Percentiles rank a stretch among this genome's conserved stretches.
phyloP scores from a whole-genome alignment of 139 green algal species.

The Chlorella ohadii region DNA sequence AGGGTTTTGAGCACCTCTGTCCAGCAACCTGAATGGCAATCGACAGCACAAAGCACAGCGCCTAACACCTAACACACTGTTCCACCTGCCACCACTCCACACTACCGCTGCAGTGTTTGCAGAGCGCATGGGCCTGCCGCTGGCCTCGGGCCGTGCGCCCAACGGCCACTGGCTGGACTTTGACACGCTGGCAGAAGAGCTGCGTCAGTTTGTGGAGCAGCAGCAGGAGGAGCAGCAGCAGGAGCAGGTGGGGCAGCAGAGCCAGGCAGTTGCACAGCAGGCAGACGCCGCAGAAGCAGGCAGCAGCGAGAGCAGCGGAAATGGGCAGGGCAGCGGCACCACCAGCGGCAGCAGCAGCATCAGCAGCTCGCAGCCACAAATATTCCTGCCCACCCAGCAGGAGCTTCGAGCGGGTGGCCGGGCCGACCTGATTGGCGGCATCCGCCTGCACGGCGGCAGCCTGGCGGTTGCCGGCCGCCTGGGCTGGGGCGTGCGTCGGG shows the following conservation, averaged over 20 bases:
- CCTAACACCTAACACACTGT: too few relatives aligned
- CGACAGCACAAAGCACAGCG: too few relatives aligned
- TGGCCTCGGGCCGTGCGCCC: conserved; percentile 16
- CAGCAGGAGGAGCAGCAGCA: too few relatives aligned
- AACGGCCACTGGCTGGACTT: conserved; percentile 49
- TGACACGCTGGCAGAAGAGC: conserved; percentile 28
- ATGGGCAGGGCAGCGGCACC: neutral
- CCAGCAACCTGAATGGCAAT: too few relatives aligned
- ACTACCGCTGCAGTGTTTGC: conserved; percentile 4
- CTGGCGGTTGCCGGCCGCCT: conserved; percentile 38
- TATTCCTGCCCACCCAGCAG: conserved; percentile 39
- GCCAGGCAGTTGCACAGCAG: neutral
- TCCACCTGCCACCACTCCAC: too few relatives aligned
- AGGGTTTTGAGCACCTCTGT: too few relatives aligned
- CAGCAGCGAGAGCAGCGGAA: too few relatives aligned
- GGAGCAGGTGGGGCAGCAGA: neutral
- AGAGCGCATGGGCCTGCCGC: conserved; percentile 29
- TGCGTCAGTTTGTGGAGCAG: conserved; percentile 25
- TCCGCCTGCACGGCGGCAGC: conserved; percentile 44
- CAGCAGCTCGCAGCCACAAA: neutral
- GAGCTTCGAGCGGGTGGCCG: conserved; percentile 40
- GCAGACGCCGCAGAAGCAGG: neutral
- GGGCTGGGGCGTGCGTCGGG: conserved; percentile 24
- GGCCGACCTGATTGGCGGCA: conserved; percentile 44
- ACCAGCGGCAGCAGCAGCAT: neutral